Evolutionary conservation across 306 rosid genomes (phyloP).

Genomic region (Psophocarpus tetragonolobus): DNA sequence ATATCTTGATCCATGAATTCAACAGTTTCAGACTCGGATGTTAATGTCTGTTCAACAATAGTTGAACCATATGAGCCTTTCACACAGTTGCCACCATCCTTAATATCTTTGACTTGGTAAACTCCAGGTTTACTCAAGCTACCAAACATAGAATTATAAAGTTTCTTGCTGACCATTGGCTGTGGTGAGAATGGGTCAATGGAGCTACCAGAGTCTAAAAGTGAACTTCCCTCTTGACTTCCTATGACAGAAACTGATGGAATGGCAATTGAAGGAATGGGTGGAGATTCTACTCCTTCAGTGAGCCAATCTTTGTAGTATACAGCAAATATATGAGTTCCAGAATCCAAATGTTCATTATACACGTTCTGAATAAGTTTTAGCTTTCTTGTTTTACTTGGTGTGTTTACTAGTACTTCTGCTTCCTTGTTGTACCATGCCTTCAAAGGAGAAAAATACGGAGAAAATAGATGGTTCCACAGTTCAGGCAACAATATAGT

Average conservation of each 20-base stretch:
- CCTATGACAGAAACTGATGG: conserved; percentile 50
- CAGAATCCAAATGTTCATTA: conserved; percentile 67
- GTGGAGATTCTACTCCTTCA: conserved; percentile 70
- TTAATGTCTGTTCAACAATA: conserved; percentile 41
- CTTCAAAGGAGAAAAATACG: conserved; percentile 68
- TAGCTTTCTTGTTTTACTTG: conserved; percentile 49
- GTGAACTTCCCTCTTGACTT: conserved; percentile 44
- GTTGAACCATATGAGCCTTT: conserved; percentile 51
- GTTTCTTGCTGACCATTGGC: conserved; percentile 72
- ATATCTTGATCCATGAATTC: conserved; percentile 41
- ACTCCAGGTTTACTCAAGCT: conserved; percentile 38
- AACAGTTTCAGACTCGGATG: conserved; percentile 41
- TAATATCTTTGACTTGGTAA: conserved; percentile 39
- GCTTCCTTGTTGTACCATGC: conserved; percentile 65
- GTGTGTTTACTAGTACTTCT: conserved; percentile 43
- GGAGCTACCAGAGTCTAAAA: conserved; percentile 51
- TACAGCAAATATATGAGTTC: conserved; percentile 57
- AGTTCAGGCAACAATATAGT: conserved; percentile 65
- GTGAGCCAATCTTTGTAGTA: conserved; percentile 91
- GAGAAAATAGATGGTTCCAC: conserved; percentile 75
- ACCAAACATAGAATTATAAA: conserved; percentile 64
- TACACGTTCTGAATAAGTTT: conserved; percentile 60
- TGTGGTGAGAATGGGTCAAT: conserved; percentile 57
- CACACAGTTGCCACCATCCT: conserved; percentile 31
- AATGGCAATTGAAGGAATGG: conserved; percentile 56